Conservation (phyloP, 2,329 filamentous ascomycete species). For the Neofusicoccum sp. region DNA sequence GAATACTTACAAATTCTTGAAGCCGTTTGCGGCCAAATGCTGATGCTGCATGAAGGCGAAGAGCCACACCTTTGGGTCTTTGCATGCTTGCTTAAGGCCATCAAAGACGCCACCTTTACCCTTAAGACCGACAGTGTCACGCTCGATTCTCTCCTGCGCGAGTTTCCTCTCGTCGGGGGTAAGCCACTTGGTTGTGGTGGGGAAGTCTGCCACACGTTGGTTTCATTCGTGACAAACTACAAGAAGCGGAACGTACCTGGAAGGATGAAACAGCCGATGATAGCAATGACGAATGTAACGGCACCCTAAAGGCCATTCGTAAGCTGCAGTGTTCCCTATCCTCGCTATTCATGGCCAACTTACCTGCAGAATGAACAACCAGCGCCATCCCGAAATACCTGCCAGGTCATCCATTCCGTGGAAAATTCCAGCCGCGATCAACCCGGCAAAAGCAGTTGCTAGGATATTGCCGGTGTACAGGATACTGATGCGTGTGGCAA, state of each 20-base stretch:
- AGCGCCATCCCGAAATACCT: slow-evolving; percentile 37
- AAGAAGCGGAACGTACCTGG: slow-evolving; percentile 46
- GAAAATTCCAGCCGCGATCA: slow-evolving; percentile 54
- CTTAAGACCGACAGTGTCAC: slow-evolving; percentile 49
- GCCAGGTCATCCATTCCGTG: slow-evolving; percentile 33
- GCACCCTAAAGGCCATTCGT: slow-evolving; percentile 34
- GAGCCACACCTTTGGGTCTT: slow-evolving; percentile 1
- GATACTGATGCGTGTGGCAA: slow-evolving; percentile 51
- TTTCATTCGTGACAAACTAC: slow-evolving; percentile 44
- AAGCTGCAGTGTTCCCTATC: no score
- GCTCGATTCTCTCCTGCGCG: slow-evolving; percentile 32
- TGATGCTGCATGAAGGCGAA: slow-evolving; percentile 26
- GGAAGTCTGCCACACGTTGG: no score
- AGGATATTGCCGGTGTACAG: slow-evolving; percentile 54
- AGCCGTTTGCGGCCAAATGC: slow-evolving; percentile 38
- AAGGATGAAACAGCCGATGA: slow-evolving; percentile 34
- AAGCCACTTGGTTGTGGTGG: slow-evolving; percentile 8
- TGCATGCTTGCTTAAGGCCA: not conserved
- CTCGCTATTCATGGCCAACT: no score
- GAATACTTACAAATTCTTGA: slow-evolving; percentile 30
- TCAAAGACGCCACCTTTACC: slow-evolving; percentile 25
- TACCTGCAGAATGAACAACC: slow-evolving; percentile 34
- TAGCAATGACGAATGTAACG: slow-evolving; percentile 35
- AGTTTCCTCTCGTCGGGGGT: not conserved
- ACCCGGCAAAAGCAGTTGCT: slow-evolving; percentile 51